Conservation (phyloP, 2,329 filamentous ascomycete species). For the Aspergillus arachidicola region DNA sequence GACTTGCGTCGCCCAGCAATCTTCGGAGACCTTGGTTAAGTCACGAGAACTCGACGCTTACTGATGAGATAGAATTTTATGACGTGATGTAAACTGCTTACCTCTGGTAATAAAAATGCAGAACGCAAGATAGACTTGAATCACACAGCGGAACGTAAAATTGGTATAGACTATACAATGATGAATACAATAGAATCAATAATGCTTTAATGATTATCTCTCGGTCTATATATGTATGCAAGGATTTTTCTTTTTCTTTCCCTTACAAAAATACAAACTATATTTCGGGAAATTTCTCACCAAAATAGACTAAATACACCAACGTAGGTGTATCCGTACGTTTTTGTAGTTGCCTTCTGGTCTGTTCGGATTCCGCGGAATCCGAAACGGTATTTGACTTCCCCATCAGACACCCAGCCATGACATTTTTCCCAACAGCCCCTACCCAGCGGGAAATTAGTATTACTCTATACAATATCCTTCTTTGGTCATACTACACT, state of each 20-base stretch:
- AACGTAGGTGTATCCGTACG: too few species aligned
- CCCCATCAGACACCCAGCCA: background rate
- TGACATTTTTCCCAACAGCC: background rate
- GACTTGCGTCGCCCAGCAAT: background rate
- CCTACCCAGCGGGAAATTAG: background rate
- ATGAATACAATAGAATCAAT: too few species aligned
- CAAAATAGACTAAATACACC: too few species aligned
- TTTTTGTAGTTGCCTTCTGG: background rate
- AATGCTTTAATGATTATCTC: too few species aligned
- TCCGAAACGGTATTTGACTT: constrained; percentile 3
- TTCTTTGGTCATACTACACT: background rate
- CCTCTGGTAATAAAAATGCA: too few species aligned
- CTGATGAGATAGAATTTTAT: background rate
- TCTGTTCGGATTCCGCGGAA: constrained; percentile 7
- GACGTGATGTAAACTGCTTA: background rate
- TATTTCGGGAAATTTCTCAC: too few species aligned
- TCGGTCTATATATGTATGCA: too few species aligned
- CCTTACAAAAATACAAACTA: too few species aligned
- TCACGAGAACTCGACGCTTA: background rate
- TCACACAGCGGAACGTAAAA: too few species aligned
- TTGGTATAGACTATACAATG: too few species aligned
- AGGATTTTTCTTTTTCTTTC: too few species aligned
- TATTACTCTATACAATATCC: background rate
- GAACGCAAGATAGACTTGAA: too few species aligned
- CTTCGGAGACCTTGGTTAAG: background rate